Evolutionary conservation across 2,329 filamentous ascomycete species (phyloP).

Genomic region (Plectosphaerella plurivora): DNA sequence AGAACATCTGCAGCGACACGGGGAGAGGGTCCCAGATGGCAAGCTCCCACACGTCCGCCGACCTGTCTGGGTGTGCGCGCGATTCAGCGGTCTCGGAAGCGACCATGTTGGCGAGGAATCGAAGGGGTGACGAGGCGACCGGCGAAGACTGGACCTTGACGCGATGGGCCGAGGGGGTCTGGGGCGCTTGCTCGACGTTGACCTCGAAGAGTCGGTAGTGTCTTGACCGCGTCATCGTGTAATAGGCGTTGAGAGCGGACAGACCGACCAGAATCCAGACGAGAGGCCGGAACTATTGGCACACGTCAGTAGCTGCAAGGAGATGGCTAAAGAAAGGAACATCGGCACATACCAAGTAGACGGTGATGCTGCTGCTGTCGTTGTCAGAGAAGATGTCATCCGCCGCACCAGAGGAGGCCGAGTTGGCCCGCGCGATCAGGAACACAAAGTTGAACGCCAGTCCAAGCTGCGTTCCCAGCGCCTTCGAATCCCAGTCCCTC

Average conservation of each 20-base stretch:
- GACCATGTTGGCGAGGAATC: conserved; percentile 66
- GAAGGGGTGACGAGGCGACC: conserved; percentile 70
- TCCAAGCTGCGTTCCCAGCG: conserved; percentile 72
- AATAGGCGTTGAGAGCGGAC: conserved; percentile 72
- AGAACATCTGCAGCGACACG: conserved; percentile 76
- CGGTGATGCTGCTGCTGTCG: conserved; percentile 60
- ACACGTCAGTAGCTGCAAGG: conserved; percentile 9
- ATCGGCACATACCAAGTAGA: conserved; percentile 41
- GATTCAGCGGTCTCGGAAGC: conserved; percentile 69
- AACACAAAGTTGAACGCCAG: conserved; percentile 74
- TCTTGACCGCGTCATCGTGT: conserved; percentile 75
- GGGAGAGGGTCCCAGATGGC: conserved; percentile 91
- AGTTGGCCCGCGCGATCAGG: conserved; percentile 78
- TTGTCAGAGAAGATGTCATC: conserved; percentile 86
- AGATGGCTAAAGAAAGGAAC: conserved; percentile 4
- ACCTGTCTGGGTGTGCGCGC: conserved; percentile 76
- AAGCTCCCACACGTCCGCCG: conserved; percentile 90
- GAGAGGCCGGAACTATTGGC: conserved; percentile 57
- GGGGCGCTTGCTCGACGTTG: conserved; percentile 68
- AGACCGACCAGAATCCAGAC: conserved; percentile 65
- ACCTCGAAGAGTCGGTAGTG: conserved; percentile 90
- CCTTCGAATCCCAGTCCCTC: conserved; percentile 81
- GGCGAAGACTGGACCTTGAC: conserved; percentile 86
- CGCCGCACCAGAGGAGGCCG: conserved; percentile 43
- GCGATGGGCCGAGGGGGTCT: conserved; percentile 81